phyloP scores from a whole-genome alignment of 2,329 filamentous ascomycete genomes.

The Elsinoe necatrix region DNA sequence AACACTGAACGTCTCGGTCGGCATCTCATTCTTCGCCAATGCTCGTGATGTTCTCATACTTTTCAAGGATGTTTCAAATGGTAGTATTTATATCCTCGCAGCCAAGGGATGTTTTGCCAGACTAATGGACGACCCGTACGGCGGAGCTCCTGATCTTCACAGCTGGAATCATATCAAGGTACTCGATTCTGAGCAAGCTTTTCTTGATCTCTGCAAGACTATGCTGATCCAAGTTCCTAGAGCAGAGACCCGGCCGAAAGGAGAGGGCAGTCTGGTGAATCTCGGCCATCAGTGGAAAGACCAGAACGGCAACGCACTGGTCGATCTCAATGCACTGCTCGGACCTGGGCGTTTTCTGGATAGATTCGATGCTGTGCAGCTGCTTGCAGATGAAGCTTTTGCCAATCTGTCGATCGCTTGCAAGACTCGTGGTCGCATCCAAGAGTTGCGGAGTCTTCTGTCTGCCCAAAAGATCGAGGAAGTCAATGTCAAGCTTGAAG shows the following conservation, averaged over 20 bases:
- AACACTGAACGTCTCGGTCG: not conserved
- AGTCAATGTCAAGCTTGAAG: not conserved
- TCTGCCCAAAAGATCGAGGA: not conserved
- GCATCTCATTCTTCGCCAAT: slow-evolving; percentile 8
- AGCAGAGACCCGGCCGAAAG: not conserved
- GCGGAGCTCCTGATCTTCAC: not conserved
- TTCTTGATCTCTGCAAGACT: not conserved
- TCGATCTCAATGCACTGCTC: not conserved
- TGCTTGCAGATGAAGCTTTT: not conserved
- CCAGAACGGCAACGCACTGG: not conserved
- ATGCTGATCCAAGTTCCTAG: not conserved
- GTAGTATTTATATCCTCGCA: not conserved
- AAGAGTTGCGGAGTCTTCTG: not conserved
- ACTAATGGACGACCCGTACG: not conserved
- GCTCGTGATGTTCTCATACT: not conserved
- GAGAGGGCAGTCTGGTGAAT: not conserved
- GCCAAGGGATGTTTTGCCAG: not conserved
- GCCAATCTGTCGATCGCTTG: not conserved
- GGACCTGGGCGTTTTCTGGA: not conserved
- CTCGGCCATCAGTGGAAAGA: not conserved
- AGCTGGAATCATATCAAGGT: not conserved
- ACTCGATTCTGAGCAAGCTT: not conserved
- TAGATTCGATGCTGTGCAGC: not conserved
- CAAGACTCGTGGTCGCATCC: not conserved
- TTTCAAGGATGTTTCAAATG: not conserved